Base-by-base conservation (phyloP, 192 early-diverging fungal genomes). In the Coemansia reversa region DNA sequence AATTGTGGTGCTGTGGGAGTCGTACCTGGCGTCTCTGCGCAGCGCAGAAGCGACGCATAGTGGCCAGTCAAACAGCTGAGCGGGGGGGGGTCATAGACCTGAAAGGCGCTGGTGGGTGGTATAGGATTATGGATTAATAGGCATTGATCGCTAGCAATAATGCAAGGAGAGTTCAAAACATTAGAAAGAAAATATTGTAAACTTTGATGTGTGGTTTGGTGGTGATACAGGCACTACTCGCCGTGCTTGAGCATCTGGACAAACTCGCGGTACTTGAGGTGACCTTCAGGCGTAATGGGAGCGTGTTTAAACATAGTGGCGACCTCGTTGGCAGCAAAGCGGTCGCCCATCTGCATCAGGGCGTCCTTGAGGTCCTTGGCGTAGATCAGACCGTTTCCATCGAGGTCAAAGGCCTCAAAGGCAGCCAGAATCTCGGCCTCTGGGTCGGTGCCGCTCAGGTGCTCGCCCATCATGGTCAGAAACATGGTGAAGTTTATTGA, bases 401-500 rank as follows among this genome's bases (percentile, higher is more conserved):
- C 84, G 5, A 92, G 88, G 73, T 98, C 96, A 85, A 98, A 96
- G 14, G 87, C 86, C 69, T 94, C 92, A 66, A 98, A 98, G 1
- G 96, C 96, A 60, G 90, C 86, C 62, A 94, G 64, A 55, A 98
- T 95, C 67, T 94, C 92, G 56, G 87, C 84, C 62, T 95, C 94
- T 12, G 93, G 90, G 72, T 98, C 96, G 1, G 93, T 95, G 6
- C 93, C 93, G 29, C 85, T 88, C 57, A 96, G 79, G 65, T 95
- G 94, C 76, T 96, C 94, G 39, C 91, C 94, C 90, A 98, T 92
- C 65, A 98, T 71, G 5, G 96, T 98, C 58, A 98, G 70, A 67
- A 98, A 98, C 86, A 96, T 92, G 55, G 96, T 96, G 67, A 98
- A 98, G 80, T 96, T 98, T 79, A 98, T 95, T n/a, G 84, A 75